Percentiles rank a stretch among this genome's conserved stretches.
Conservation (phyloP, 1,284 basidiomycete genomes). For the Coriolopsis trogii region DNA sequence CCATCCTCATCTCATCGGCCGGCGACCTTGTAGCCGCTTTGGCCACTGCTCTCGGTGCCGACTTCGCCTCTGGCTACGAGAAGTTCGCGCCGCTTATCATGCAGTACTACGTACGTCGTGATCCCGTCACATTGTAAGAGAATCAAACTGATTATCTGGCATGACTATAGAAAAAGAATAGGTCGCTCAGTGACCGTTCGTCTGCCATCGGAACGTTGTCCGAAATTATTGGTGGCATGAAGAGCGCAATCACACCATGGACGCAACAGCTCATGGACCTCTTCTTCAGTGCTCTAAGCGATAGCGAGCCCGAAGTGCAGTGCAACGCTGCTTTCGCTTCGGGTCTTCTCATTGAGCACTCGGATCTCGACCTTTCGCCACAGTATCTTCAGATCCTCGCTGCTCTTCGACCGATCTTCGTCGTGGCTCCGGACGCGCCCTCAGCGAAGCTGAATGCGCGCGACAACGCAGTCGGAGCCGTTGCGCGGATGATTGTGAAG, state of each 20-base stretch:
- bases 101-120: slow-evolving; percentile 85
- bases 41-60: slow-evolving; percentile 82
- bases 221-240: slow-evolving; percentile 95
- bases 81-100: slow-evolving; percentile 90
- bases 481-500: slow-evolving; percentile 87
- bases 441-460: slow-evolving; percentile 80
- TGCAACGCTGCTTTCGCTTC: slow-evolving; percentile 96
- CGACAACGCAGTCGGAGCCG: slow-evolving; percentile 95
- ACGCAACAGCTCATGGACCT: slow-evolving; percentile 86
- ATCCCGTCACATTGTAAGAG: neutral
- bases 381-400: slow-evolving; percentile 85
- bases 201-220: slow-evolving; percentile 94
- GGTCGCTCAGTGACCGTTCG: slow-evolving; percentile 90
- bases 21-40: slow-evolving; percentile 93
- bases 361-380: slow-evolving; percentile 78
- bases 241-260: slow-evolving; percentile 83
- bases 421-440: slow-evolving; percentile 60
- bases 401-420: slow-evolving; percentile 85
- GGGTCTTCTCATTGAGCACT: slow-evolving; percentile 92
- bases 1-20: slow-evolving; percentile 92
- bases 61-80: slow-evolving; percentile 85
- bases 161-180: slow-evolving; percentile 71
- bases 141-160: no score
- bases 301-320: slow-evolving; percentile 89
- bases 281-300: slow-evolving; percentile 82